These are phyloP conservation scores for Castanopsis chinensis DNA, from an alignment of 306 rosid species.

Conservation along the genomic window DNA sequence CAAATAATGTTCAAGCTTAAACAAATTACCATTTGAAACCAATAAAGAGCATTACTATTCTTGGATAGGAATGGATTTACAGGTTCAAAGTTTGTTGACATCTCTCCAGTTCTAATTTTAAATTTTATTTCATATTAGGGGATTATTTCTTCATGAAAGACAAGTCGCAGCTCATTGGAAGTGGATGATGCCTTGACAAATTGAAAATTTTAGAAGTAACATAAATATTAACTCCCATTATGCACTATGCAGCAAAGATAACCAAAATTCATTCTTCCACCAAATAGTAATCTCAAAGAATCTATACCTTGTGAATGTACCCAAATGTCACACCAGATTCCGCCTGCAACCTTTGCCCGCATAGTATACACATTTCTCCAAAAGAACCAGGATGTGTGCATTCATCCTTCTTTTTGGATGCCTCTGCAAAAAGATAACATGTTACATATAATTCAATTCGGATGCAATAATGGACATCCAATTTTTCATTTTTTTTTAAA, in stretches of 20 bases:
- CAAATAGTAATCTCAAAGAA: slow-evolving; percentile 18
- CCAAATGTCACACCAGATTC: slow-evolving; percentile 79
- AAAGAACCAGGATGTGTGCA: slow-evolving; percentile 84
- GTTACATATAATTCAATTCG: background rate
- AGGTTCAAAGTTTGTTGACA: background rate
- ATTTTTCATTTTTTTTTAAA: background rate
- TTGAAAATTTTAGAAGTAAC: background rate
- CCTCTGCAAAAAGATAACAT: slow-evolving; percentile 38
- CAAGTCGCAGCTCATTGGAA: background rate
- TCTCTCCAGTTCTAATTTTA: background rate
- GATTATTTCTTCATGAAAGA: background rate
- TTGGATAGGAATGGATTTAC: background rate
- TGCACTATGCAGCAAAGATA: slow-evolving; percentile 3
- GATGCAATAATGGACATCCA: background rate
- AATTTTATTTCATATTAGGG: background rate
- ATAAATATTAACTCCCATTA: background rate
- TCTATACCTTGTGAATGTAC: slow-evolving; percentile 75
- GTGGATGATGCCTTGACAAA: background rate
- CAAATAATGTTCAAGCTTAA: slow-evolving; percentile 8
- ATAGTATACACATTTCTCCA: slow-evolving; percentile 66
- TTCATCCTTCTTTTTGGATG: slow-evolving; percentile 29
- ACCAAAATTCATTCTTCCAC: slow-evolving; percentile 18
- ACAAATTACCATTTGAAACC: background rate
- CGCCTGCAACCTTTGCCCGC: slow-evolving; percentile 68
- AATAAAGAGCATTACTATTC: background rate